Base-by-base conservation (phyloP, 108 stramenopile genomes). In the Bacterosira constricta region DNA sequence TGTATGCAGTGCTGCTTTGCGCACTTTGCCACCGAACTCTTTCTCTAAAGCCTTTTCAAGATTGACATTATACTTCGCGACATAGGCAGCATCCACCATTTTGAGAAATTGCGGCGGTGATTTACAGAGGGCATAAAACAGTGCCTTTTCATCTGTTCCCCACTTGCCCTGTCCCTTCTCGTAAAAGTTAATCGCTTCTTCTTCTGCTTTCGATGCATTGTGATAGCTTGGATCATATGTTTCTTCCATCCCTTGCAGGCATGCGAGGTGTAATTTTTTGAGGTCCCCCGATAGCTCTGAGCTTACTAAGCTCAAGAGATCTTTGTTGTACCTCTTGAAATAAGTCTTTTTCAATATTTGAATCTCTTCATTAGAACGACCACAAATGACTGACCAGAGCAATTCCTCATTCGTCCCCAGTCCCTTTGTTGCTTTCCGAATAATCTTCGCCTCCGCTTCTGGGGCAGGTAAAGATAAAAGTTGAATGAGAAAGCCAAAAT, bases 1-100 rank as follows among this genome's bases (percentile, higher is more conserved):
- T 11, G 76, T 35, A 37, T 57, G 76, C 4, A 87, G 23, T 13
- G 73, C 72, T 27, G 73, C 89, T 10, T 80, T 63, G 49, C 72
- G 26, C 4, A 65, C 78, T 23, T 86, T 82, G 8, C 89, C 89
- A 36, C 85, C 61, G 23, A 90, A 38, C 58, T 90, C 89, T 61
- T 90, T 90, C 63, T 87, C 86, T 72, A 90, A 64, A 1, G 89
- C 89, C 53, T 83, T 78, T 55, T 70, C 54, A 8, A 90, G 75
- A 23, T 85, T 90, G 75, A 80, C 80, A 42, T 87, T 85, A 41
- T 86, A 80, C 64, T 85, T 86, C 25, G 79, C 81, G 3, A 84
- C 77, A 46, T 90, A 90, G 26, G 55, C 80, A 31, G 73, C 18
- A 64, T 72, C 58, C 6, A 75, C 47, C 56, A 66, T 66, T 10